Evolutionary conservation across 176 grass and related monocot species (phyloP).

Genomic region (Carex pumila): DNA sequence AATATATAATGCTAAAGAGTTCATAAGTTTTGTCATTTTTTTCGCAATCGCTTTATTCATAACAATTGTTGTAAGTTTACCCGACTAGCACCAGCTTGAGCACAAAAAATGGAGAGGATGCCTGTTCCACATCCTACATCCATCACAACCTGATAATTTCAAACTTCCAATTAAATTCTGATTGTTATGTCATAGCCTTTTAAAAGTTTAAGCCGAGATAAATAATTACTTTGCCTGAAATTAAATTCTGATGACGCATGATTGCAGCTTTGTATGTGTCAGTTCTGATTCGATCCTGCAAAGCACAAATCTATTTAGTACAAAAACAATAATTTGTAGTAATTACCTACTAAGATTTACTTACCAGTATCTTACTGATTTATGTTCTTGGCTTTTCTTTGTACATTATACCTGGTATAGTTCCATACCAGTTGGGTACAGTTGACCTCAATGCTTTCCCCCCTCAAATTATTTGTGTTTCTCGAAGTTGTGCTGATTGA

Average conservation of each 20-base stretch:
- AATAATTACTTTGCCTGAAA: constrained; percentile 67
- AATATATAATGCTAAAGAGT: constrained; percentile 15
- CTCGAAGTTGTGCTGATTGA: neutral
- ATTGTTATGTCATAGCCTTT: neutral
- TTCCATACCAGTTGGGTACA: neutral
- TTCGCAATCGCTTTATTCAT: neutral
- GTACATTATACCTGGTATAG: neutral
- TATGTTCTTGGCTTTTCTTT: neutral
- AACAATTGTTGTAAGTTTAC: constrained; percentile 30
- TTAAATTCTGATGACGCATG: constrained; percentile 70
- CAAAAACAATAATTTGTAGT: neutral
- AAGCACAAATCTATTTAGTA: constrained; percentile 14
- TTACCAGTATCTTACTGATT: neutral
- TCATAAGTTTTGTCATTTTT: neutral
- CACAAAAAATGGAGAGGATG: constrained; percentile 86
- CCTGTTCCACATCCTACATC: constrained; percentile 93
- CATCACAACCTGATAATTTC: constrained; percentile 63
- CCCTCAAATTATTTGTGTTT: neutral
- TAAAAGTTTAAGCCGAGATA: neutral
- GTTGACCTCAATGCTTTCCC: neutral
- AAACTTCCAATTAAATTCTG: neutral
- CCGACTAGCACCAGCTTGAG: constrained; percentile 73
- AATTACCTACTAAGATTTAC: neutral
- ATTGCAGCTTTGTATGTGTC: constrained; percentile 65
- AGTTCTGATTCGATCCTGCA: constrained; percentile 70